Conservation (phyloP, 108 stramenopile species). For the Skeletonema costatum region DNA sequence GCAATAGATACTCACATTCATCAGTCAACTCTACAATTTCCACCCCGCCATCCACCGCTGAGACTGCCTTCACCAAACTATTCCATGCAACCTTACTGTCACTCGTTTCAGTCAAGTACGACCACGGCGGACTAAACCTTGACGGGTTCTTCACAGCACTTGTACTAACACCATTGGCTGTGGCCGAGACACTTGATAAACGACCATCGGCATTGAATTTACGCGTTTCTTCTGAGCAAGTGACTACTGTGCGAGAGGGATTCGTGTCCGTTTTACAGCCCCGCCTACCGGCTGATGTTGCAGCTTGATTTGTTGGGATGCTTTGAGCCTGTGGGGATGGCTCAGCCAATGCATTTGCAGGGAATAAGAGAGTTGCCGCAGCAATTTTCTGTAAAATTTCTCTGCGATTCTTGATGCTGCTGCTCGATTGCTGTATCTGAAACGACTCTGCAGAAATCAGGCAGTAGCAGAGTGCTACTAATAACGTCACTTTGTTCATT, state of each 20-base stretch:
- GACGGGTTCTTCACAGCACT: conserved; percentile 79
- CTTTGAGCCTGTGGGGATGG: conserved; percentile 21
- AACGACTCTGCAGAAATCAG: background rate
- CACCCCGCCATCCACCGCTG: conserved; percentile 54
- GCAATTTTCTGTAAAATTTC: background rate
- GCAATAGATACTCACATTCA: conserved; percentile 37
- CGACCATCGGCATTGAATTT: conserved; percentile 49
- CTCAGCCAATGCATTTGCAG: background rate
- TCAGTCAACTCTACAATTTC: conserved; percentile 79
- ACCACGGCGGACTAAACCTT: conserved; percentile 82
- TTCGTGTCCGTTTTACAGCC: conserved; percentile 77
- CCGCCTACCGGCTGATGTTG: conserved; percentile 78
- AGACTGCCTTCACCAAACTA: conserved; percentile 64
- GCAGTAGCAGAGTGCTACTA: background rate
- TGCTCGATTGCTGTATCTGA: background rate
- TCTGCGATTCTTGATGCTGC: background rate
- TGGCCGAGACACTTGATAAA: conserved; percentile 73
- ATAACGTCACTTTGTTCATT: background rate
- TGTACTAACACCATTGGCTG: conserved; percentile 81
- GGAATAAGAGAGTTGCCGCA: background rate
- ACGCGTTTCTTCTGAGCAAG: conserved; percentile 66
- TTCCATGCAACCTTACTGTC: conserved; percentile 72
- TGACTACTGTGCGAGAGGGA: conserved; percentile 74
- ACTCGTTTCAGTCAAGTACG: conserved; percentile 77
- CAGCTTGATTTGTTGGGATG: conserved; percentile 52